Conservation (phyloP, 2,329 filamentous ascomycete species). For the Aspergillus fumigatiaffinis region DNA sequence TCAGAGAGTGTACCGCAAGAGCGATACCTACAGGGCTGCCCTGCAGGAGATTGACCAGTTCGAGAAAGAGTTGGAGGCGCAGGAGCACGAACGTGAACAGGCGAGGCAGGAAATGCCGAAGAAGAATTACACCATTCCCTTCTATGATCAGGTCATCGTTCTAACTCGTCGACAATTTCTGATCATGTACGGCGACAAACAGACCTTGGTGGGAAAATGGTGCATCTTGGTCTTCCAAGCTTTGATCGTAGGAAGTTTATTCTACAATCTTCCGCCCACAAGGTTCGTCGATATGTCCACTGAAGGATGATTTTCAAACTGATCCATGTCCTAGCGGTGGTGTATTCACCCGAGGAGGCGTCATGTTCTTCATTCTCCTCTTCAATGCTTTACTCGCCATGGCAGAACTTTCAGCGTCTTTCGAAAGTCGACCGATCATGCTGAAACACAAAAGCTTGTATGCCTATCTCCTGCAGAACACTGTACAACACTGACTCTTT, state of each 20-base stretch:
- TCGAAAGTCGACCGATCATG: conserved; percentile 61
- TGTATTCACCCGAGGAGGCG: conserved; percentile 58
- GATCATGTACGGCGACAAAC: conserved; percentile 53
- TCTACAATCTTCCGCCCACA: conserved; percentile 53
- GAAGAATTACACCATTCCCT: conserved; percentile 52
- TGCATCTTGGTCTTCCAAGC: conserved; percentile 44
- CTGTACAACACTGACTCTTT: conserved; percentile 5
- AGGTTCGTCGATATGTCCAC: conserved; percentile 20
- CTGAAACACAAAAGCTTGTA: conserved; percentile 66
- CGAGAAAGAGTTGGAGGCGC: conserved; percentile 45
- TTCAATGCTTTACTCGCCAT: conserved; percentile 62
- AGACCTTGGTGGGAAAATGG: conserved; percentile 51
- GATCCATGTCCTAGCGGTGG: conserved; percentile 38
- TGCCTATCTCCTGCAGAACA: conserved; percentile 6
- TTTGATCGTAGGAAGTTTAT: conserved; percentile 48
- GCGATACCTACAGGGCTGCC: conserved; percentile 42
- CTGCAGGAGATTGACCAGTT: conserved; percentile 52
- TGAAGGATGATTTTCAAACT: background rate
- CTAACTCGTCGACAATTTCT: conserved; percentile 54
- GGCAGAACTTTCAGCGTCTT: conserved; percentile 59
- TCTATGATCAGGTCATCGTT: conserved; percentile 48
- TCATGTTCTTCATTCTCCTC: conserved; percentile 59
- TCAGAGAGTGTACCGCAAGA: conserved; percentile 48
- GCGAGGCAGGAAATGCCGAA: conserved; percentile 38
- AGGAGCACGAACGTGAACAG: conserved; percentile 40